phyloP scores from a whole-genome alignment of 2,329 filamentous ascomycete species.

The Myriosclerotinia duriaeana region DNA sequence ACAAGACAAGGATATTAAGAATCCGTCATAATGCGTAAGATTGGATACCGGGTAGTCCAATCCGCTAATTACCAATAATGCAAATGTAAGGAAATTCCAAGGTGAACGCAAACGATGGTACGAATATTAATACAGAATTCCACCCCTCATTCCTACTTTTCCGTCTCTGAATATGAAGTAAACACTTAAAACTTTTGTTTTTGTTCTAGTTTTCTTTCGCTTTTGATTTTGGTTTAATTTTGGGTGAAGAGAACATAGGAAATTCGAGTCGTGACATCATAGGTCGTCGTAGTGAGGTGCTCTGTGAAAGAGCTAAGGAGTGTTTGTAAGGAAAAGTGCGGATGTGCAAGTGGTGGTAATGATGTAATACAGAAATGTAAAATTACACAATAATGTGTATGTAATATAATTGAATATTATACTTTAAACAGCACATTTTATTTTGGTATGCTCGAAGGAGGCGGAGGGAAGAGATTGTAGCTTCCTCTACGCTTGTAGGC shows the following conservation, averaged over 20 bases:
- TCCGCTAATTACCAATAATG: slow-evolving; percentile 22
- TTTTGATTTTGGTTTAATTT: neutral
- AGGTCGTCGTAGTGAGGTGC: slow-evolving; percentile 13
- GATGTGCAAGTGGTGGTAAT: slow-evolving; percentile 9
- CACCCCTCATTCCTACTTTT: neutral
- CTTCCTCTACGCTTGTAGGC: slow-evolving; percentile 34
- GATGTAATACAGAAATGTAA: slow-evolving; percentile 6
- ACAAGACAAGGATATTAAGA: neutral
- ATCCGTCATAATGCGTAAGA: slow-evolving; percentile 14
- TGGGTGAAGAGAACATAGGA: slow-evolving; percentile 4
- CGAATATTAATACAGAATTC: slow-evolving; percentile 17
- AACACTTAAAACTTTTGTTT: slow-evolving; percentile 7
- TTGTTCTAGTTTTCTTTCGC: slow-evolving; percentile 1
- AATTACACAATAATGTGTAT: slow-evolving; percentile 15
- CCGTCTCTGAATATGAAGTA: neutral
- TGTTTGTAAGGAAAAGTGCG: slow-evolving; percentile 14
- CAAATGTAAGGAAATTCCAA: neutral
- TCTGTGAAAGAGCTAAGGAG: neutral
- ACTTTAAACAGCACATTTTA: slow-evolving; percentile 23
- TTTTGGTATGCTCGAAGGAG: slow-evolving; percentile 5
- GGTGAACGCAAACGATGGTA: neutral
- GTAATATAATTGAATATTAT: slow-evolving; percentile 21
- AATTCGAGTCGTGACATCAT: slow-evolving; percentile 19
- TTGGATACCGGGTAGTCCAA: slow-evolving; percentile 9
- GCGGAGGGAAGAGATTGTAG: slow-evolving; percentile 37